Conservation (phyloP, 2,329 filamentous ascomycete species). For the Aspergillus vadensis region DNA sequence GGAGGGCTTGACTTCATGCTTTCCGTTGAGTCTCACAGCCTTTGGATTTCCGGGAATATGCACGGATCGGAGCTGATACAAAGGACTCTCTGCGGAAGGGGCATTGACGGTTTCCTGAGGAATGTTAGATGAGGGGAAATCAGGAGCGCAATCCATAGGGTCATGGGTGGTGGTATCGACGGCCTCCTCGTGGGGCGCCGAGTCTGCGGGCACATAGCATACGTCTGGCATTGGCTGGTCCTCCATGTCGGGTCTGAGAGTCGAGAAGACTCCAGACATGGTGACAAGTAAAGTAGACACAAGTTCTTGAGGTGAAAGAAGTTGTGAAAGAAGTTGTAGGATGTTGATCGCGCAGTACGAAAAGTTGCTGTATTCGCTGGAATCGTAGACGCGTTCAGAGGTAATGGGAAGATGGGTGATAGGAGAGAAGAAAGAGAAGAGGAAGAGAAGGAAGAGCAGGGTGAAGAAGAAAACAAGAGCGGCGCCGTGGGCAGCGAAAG, state of each 20-base stretch:
- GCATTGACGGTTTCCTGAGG: neutral
- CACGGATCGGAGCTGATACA: neutral
- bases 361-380: neutral
- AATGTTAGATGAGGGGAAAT: neutral
- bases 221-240: slow-evolving; percentile 17
- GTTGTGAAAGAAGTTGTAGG: neutral
- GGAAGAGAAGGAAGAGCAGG: slow-evolving; percentile 3
- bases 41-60: neutral
- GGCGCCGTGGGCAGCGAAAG: slow-evolving; percentile 4
- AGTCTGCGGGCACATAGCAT: slow-evolving; percentile 9
- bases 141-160: slow-evolving; percentile 23
- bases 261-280: slow-evolving; percentile 18
- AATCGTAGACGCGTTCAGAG: neutral
- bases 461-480: neutral
- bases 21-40: neutral
- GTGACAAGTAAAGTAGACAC: neutral
- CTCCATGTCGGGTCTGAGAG: slow-evolving; percentile 13
- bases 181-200: neutral
- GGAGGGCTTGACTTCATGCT: neutral
- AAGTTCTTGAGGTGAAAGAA: neutral
- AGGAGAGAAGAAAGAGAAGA: slow-evolving; percentile 1
- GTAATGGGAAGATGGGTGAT: slow-evolving; percentile 5
- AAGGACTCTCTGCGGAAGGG: neutral
- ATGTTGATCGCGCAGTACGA: neutral
- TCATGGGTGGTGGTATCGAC: slow-evolving; percentile 6